Evolutionary conservation across 768 basidiomycete genomes (phyloP).

Genomic region (Punctularia strigosozonata): DNA sequence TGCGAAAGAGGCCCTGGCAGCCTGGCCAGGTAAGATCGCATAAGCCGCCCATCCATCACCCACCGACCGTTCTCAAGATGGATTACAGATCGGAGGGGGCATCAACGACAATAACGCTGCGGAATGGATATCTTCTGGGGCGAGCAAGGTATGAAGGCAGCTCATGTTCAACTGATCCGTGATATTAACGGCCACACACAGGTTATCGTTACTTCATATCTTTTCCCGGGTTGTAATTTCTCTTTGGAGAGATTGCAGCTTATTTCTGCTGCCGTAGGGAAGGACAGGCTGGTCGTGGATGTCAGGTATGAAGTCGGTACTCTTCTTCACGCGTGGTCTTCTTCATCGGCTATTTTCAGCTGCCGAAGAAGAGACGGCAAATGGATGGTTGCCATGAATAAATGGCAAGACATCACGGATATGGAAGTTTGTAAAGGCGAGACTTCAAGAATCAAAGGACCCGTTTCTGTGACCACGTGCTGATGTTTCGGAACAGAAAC

Average conservation of each 20-base stretch:
- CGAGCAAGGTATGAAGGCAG: constrained; percentile 62
- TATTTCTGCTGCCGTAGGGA: constrained; percentile 57
- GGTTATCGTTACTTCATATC: constrained; percentile 96
- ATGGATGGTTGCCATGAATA: constrained; percentile 98
- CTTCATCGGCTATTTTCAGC: constrained; percentile 31
- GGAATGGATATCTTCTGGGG: constrained; percentile 81
- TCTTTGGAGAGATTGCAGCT: constrained; percentile 55
- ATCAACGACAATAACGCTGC: constrained; percentile 73
- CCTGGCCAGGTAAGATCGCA: constrained; percentile 62
- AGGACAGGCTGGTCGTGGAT: constrained; percentile 86
- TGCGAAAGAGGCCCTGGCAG: constrained; percentile 69
- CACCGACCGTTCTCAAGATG: constrained; percentile 28
- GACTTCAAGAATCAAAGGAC: too few species aligned
- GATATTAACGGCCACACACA: constrained; percentile 18
- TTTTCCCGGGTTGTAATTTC: constrained; percentile 81
- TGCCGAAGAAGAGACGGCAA: constrained; percentile 65
- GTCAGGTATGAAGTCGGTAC: constrained; percentile 51
- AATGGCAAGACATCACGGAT: constrained; percentile 94
- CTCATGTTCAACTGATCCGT: constrained; percentile 5
- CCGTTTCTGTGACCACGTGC: too few species aligned
- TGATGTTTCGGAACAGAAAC: constrained; percentile 39
- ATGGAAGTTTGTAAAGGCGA: constrained; percentile 81
- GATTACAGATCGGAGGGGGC: constrained; percentile 88
- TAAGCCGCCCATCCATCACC: neutral
- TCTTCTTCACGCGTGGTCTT: neutral